Percentiles rank a stretch among this genome's conserved stretches.
Evolutionary conservation across 768 basidiomycete species (phyloP).

Genomic region (Ephemerocybe angulata): DNA sequence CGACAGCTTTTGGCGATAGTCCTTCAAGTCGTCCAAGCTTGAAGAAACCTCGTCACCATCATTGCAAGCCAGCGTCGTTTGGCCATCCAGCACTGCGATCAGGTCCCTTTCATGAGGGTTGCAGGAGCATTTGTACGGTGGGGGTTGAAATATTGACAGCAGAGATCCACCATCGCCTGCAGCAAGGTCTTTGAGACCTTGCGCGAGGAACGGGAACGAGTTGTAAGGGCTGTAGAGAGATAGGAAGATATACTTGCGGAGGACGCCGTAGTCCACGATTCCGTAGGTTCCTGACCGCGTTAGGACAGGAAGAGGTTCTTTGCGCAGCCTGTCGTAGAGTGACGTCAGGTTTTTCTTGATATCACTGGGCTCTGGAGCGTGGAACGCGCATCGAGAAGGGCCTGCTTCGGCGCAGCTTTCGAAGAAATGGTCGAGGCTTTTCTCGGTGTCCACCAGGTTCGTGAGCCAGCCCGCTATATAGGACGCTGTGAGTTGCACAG

Average conservation of each 20-base stretch:
- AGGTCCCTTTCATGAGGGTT: constrained; percentile 12
- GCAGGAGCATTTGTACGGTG: constrained; percentile 30
- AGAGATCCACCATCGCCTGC: constrained; percentile 27
- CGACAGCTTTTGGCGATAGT: constrained; percentile 24
- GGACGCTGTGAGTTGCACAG: not conserved
- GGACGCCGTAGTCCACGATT: constrained; percentile 31
- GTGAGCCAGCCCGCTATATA: constrained; percentile 30
- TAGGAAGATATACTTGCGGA: constrained; percentile 28
- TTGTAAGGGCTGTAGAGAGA: constrained; percentile 35
- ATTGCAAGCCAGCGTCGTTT: constrained; percentile 28
- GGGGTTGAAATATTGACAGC: constrained; percentile 16
- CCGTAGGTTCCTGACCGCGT: constrained; percentile 27
- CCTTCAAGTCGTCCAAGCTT: constrained; percentile 23
- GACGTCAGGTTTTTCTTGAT: constrained; percentile 33
- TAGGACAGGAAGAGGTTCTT: constrained; percentile 32
- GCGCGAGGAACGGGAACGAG: constrained; percentile 30
- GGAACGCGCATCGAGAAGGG: constrained; percentile 34
- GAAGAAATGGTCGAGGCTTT: constrained; percentile 33
- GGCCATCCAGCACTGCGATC: constrained; percentile 16
- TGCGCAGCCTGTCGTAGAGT: constrained; percentile 29
- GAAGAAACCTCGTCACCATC: constrained; percentile 31
- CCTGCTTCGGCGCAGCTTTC: constrained; percentile 36
- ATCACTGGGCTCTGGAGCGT: constrained; percentile 29
- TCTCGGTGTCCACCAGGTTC: constrained; percentile 35
- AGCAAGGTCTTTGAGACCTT: constrained; percentile 32